Evolutionary conservation across 768 basidiomycete genomes (phyloP).

Genomic region (Mycena alexandri): DNA sequence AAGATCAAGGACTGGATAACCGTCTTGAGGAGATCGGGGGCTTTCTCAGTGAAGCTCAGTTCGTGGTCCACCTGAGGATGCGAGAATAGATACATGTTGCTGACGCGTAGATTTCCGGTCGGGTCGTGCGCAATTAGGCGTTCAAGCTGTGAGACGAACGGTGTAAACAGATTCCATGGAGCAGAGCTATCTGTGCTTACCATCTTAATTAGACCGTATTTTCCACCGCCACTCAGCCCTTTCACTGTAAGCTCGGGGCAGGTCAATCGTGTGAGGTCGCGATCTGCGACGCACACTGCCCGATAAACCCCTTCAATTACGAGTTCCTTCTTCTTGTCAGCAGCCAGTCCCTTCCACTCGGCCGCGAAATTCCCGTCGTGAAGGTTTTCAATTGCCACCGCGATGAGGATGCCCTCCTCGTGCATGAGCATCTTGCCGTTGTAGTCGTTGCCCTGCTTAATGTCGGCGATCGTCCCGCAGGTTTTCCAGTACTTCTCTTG

Average conservation of each 20-base stretch:
- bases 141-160: not conserved
- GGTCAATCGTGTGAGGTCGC: not conserved
- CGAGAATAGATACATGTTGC: constrained; percentile 12
- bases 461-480: too few species aligned
- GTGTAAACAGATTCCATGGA: too few species aligned
- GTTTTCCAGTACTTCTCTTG: too few species aligned
- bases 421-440: too few species aligned
- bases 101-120: constrained; percentile 14
- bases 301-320: constrained; percentile 7
- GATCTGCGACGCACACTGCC: too few species aligned
- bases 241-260: constrained; percentile 24
- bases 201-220: constrained; percentile 20
- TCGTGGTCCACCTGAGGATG: constrained; percentile 14
- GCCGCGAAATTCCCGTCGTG: not conserved
- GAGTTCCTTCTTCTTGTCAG: constrained; percentile 4
- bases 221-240: constrained; percentile 11
- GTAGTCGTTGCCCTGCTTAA: too few species aligned
- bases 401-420: too few species aligned
- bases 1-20: too few species aligned
- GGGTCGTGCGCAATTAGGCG: constrained; percentile 9
- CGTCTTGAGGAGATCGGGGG: not conserved
- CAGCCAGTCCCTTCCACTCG: constrained; percentile 6
- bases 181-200: constrained; percentile 2
- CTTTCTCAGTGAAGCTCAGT: not conserved
- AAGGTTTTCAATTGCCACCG: not conserved